These are phyloP conservation scores for Bidens hawaiensis DNA, from an alignment of 140 eudicot genomes.

Conservation along the genomic window DNA sequence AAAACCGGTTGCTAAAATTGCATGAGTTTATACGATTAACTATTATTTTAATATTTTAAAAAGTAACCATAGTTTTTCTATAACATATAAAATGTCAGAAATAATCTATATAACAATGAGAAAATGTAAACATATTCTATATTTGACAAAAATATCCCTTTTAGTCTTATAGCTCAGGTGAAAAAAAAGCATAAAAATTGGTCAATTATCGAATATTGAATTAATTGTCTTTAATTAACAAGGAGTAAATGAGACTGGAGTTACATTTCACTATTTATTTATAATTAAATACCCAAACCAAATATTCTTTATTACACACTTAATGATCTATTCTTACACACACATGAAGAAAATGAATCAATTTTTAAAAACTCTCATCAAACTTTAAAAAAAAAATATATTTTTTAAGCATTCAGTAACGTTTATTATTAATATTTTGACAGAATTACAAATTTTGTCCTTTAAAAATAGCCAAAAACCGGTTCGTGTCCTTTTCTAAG, in stretches of 20 bases:
- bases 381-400: neutral
- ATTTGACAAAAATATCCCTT: neutral
- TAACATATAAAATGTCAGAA: neutral
- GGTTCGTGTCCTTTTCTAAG: too few species aligned
- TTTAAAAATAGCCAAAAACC: too few species aligned
- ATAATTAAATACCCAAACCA: slow-evolving; percentile 22
- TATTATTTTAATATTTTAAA: neutral
- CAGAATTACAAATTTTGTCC: too few species aligned
- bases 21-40: neutral
- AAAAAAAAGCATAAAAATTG: slow-evolving; percentile 1
- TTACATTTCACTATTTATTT: slow-evolving; percentile 29
- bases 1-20: neutral
- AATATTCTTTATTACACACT: slow-evolving; percentile 22
- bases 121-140: neutral
- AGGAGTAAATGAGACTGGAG: slow-evolving; percentile 27
- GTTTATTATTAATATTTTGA: neutral
- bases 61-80: neutral
- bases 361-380: neutral
- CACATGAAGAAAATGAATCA: too few species aligned
- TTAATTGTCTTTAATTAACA: slow-evolving; percentile 19
- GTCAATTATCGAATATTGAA: slow-evolving; percentile 9
- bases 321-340: neutral
- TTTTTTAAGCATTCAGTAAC: neutral
- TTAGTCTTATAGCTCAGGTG: neutral
- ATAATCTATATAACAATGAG: neutral